Conservation (phyloP, 352 stramenopile species). For the Phytopythium vexans region DNA sequence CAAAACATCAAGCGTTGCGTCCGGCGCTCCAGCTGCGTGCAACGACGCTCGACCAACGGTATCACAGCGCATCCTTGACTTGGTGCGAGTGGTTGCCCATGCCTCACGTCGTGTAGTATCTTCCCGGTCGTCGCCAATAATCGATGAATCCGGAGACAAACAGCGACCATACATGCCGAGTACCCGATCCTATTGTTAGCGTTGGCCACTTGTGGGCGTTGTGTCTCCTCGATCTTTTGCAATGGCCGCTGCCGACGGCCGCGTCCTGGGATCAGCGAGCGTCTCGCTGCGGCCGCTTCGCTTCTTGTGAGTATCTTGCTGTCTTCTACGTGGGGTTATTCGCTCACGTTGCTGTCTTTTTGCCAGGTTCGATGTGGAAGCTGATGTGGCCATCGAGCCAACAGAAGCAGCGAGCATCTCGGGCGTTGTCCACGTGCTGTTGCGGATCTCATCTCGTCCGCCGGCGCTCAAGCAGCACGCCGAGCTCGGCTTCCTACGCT, state of each 20-base stretch:
- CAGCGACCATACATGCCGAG: no score
- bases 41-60: no score
- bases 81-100: no score
- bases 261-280: conserved; percentile 29
- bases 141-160: no score
- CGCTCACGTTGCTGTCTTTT: not conserved
- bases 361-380: conserved; percentile 50
- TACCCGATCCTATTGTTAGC: no score
- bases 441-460: conserved; percentile 25
- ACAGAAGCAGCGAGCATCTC: not conserved
- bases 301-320: conserved; percentile 29
- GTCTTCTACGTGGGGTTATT: not conserved
- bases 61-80: no score
- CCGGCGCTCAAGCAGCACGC: conserved; percentile 29
- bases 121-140: no score
- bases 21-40: no score
- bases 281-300: conserved; percentile 54
- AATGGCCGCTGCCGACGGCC: conserved; percentile 3
- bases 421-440: conserved; percentile 28
- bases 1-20: no score
- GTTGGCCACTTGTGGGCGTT: no score
- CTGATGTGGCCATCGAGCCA: conserved; percentile 20
- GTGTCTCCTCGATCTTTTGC: not conserved
- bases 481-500: conserved; percentile 37
- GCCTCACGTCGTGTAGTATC: no score